Evolutionary conservation across 805 yeast genomes (phyloP), one percentile per base, ranked within the genome.

Genomic region (Spathaspora arborariae): DNA sequence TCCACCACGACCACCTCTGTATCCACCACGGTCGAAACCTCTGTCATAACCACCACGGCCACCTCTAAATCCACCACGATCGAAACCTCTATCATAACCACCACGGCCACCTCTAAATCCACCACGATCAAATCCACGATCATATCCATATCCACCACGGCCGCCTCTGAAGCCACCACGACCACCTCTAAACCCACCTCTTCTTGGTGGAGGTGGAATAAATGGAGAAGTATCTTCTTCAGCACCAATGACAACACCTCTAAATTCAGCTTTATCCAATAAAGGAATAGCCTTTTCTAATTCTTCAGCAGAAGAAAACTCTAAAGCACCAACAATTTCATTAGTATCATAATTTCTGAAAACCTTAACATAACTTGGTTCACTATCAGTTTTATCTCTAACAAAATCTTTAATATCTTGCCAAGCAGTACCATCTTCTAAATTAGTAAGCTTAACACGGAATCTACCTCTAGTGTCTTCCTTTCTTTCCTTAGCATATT

Each of bases 381-480:
- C 78, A 53, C 76, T 65, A 52, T 78, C 72, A 47, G 79, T 81
- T 67, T 81, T 85, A 51, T 85, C 90, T 64, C 96, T 79, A 54
- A 89, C 90, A 63, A 88, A 82, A 72, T 92, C 98, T 74, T 90
- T 87, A 62, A 87, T 78, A 59, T 85, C 92, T 75, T 87, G 94
- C 95, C 95, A 87, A 44, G 88, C 82, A 48, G 87, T 76, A 52
- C 83, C 82, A 56, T 83, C 85, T 56, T 91, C 91, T 59, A 87
- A 74, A 67, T 81, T 80, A 56, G 79, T 67, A 30, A 86, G 79
- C 61, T 82, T 78, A 50, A 84, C 81, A 75, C 94, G 80, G 71
- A 72, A 80, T 68, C 85, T 83, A 59, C 88, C 88, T 64, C 84
- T 82, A 53, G 84, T 78, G 51, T 80, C 75, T 58, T 70, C 82